Base-by-base conservation (phyloP, 495 filamentous ascomycete species). In the Chaetomidium leptoderma region DNA sequence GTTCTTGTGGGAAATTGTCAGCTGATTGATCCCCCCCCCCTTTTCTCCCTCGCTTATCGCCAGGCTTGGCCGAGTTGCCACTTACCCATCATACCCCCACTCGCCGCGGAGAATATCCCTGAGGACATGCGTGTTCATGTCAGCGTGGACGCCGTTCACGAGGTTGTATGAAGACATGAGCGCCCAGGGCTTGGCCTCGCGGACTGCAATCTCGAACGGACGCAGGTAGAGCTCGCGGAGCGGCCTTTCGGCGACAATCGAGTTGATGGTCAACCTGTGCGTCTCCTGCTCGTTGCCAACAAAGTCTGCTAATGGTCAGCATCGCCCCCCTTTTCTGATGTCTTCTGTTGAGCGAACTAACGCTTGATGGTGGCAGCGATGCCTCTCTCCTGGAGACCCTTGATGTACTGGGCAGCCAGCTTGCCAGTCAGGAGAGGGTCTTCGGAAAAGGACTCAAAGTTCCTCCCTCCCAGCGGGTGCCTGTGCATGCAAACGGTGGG, bases 381-480 rank as follows among this genome's bases (percentile, higher is more conserved):
- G 9, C 89, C 86, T 55, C 82, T 83, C 44, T 83, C 81, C 66
- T 95, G 88, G 32, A 93, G 73, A 11, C 88, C 89, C 57, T 81
- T 83, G 65, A 87, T 86, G 53, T 89, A 85, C 65, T 85, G 75
- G 4, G 87, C 83, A 29, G 89, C 86, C 60, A 92, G 74, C 55
- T 83, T 87, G 8, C 90, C 90, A 0, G 89, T 87, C 4, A 95
- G 76, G 16, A 86, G 76, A 11, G 89, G 90, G 61, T 93, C 90
- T 67, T 93, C 90, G 6, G 88, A 89, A 68, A 91, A 92, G 0
- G 87, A 90, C 72, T 95, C 90, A 57, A 92, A 95, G 53, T 90
- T 90, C 49, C 90, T 81, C 7, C 90, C 90, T 11, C 90, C 89
- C 0, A 95, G 76, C 2, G 90, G 90, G 19, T 86, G 86, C 14